These are phyloP conservation scores for Trichoderma afroharzianum DNA, from an alignment of 2,329 filamentous ascomycete species.

Conservation along the genomic window DNA sequence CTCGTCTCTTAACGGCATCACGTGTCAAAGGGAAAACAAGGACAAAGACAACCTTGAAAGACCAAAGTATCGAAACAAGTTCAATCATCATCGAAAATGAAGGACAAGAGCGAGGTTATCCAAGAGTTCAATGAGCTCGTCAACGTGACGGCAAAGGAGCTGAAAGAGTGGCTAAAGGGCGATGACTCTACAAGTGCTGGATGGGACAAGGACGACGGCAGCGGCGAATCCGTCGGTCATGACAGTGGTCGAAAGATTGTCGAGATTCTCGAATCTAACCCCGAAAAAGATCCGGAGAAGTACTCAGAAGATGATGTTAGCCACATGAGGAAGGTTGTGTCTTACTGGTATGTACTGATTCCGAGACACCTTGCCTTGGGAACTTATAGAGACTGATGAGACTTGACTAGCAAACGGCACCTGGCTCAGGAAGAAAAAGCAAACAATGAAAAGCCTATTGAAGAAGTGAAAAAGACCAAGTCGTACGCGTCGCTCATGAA, in stretches of 20 bases:
- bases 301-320: slow-evolving; percentile 54
- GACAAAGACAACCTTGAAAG: background rate
- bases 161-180: slow-evolving; percentile 58
- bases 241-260: slow-evolving; percentile 62
- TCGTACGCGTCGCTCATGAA: slow-evolving; percentile 60
- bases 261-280: slow-evolving; percentile 59
- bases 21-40: background rate
- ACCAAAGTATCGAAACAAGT: background rate
- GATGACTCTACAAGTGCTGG: slow-evolving; percentile 57
- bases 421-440: slow-evolving; percentile 59
- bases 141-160: slow-evolving; percentile 60
- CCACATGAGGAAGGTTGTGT: slow-evolving; percentile 61
- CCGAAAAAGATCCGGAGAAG: slow-evolving; percentile 50
- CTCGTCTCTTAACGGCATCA: background rate
- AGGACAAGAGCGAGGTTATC: slow-evolving; percentile 30
- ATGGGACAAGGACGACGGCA: slow-evolving; percentile 55
- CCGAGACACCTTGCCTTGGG: background rate
- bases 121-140: slow-evolving; percentile 64
- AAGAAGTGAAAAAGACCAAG: slow-evolving; percentile 46
- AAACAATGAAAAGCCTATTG: slow-evolving; percentile 49
- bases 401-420: slow-evolving; percentile 51
- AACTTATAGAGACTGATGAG: background rate
- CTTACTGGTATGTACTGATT: slow-evolving; percentile 47
- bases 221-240: slow-evolving; percentile 61
- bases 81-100: slow-evolving; percentile 18